Base-by-base conservation (phyloP, 78 protist species). In the Dictyostelium intermedium region DNA sequence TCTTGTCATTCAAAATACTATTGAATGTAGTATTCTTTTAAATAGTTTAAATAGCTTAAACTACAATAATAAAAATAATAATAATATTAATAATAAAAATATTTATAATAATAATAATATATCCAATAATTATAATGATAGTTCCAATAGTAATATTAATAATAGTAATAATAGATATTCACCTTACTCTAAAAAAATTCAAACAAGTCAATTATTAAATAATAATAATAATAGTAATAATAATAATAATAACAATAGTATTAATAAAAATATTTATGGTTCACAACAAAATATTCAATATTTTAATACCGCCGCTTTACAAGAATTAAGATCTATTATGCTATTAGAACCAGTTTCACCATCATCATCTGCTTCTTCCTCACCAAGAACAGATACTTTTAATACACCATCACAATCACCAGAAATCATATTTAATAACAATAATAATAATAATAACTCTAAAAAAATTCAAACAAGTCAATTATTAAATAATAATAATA, bases 271-370 rank as follows among this genome's bases (percentile, higher is more conserved):
- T 69, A 69, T 20, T 13, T 16, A 16, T 9, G 14, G 14, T 13
- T 20, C 14, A 53, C 23, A 50, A 50, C 63, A 63, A 63, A 63
- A 63, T 63, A 63, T 63, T 63, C 73, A 63, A 63, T 63, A 25
- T 70, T 70, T 70, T 32, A 70, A 32, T 70, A 25, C 77, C 9
- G 41, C 77, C 1, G 77, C 77, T 3, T 32, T 70, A 3, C 77
- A 70, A 70, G 77, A 70, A 70, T 70, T 70, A 70, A 70, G 77
- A 70, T 32, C 35, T 5, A 32, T 70, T 27, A 32, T 70, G 41
- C 32, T 70, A 70, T 32, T 70, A 32, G 77, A 70, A 32, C 77
- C 77, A 70, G 77, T 70, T 30, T 70, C 77, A 32, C 77, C 77
- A 70, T 70, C 77, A 30, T 70, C 77, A 70, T 70, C 77, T 25